phyloP scores from a whole-genome alignment of 2,329 filamentous ascomycete species.

The Ophiocordyceps australis region DNA sequence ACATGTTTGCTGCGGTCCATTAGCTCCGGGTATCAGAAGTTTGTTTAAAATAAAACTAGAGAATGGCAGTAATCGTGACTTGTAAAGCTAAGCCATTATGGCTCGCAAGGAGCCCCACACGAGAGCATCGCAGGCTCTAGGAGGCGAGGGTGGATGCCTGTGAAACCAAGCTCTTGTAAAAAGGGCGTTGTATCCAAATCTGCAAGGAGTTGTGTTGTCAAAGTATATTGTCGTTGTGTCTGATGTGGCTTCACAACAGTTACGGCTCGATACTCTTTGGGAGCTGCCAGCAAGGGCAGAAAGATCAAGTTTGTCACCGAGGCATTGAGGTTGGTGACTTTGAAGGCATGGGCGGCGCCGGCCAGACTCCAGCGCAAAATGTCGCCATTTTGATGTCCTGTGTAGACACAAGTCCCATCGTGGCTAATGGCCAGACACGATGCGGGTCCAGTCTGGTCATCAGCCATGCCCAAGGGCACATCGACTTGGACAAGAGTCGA shows the following conservation, averaged over 20 bases:
- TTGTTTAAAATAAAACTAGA: too few relatives aligned
- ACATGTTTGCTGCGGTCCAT: too few relatives aligned
- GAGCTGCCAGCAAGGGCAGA: slow-evolving; percentile 36
- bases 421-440: slow-evolving; percentile 59
- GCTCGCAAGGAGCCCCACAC: too few relatives aligned
- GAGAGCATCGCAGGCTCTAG: slow-evolving; percentile 31
- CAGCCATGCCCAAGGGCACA: slow-evolving; percentile 34
- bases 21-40: too few relatives aligned
- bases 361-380: slow-evolving; percentile 67
- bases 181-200: slow-evolving; percentile 24
- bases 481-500: slow-evolving; percentile 38
- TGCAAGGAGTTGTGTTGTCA: slow-evolving; percentile 43
- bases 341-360: slow-evolving; percentile 46
- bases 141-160: slow-evolving; percentile 26
- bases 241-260: slow-evolving; percentile 68
- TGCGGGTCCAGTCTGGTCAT: slow-evolving; percentile 43
- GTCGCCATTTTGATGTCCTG: slow-evolving; percentile 66
- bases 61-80: too few relatives aligned
- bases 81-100: too few relatives aligned
- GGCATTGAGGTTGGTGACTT: slow-evolving; percentile 56
- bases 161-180: slow-evolving; percentile 21
- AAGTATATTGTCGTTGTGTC: slow-evolving; percentile 43
- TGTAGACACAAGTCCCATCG: slow-evolving; percentile 63
- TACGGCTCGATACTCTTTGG: slow-evolving; percentile 26
- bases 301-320: slow-evolving; percentile 71